Evolutionary conservation across 1,284 basidiomycete genomes (phyloP), one percentile per base, ranked within the genome.

Genomic region (Boletus hoseneyae): DNA sequence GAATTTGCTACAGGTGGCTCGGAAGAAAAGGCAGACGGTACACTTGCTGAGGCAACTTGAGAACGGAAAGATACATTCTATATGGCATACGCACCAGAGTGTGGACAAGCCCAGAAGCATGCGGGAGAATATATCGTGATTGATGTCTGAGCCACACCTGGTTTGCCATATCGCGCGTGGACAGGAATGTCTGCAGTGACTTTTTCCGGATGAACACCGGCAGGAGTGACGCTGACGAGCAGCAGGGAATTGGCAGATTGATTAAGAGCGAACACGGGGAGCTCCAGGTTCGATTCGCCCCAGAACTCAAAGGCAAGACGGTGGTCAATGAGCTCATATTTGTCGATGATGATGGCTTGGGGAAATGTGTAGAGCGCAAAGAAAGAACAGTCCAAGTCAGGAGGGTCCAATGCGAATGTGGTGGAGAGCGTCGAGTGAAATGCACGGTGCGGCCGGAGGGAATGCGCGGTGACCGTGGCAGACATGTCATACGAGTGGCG

Each of bases 361-460:
- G 68, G 54, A 16, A 66, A 43, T 12, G 55, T 56, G 36, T 70
- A 61, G 18, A 68, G 40, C 4, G 50, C 57, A 45, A 70, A 67
- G 39, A 65, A 48, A 12, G 53, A 48, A 41, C 68, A 66, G 9
- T 35, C 30, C 13, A 42, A 18, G 15, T 21, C 43, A 15, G 49
- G 47, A 35, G 16, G 8, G 21, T 59, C 37, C 18, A 64, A 36
- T 29, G 34, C 42, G 16, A 69, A 21, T 3, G 7, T 18, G 8
- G 65, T 67, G 35, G 64, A 60, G n/a, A 69, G 44, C 1, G 64
- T 70, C 16, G 65, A 57, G 39, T 66, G 65, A 39, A 69, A 69
- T 16, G 57, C 68, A 6, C 43, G 62, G 13, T 16, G 50, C 4
- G 64, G 65, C 11, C 53, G 45, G 23, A 67, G 45, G 19, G 53